These are phyloP conservation scores for Eutrema yunnanense DNA, from an alignment of 345 rosid species.

Conservation along the genomic window DNA sequence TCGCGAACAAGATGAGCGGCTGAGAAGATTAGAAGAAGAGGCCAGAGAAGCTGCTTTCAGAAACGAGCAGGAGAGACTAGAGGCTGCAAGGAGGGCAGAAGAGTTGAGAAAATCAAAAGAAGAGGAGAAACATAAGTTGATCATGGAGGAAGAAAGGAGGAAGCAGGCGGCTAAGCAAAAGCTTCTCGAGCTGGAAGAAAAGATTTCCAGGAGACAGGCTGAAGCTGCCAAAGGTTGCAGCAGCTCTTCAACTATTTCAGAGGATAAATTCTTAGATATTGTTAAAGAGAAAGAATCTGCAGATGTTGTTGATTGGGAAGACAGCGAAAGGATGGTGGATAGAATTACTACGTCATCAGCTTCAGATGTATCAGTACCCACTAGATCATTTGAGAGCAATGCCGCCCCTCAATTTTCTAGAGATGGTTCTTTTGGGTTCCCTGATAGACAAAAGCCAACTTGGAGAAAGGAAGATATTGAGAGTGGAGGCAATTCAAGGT, in stretches of 20 bases:
- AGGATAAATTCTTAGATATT: conserved; percentile 43
- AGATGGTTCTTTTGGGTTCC: conserved; percentile 48
- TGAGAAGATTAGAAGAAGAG: conserved; percentile 77
- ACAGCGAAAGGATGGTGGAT: conserved; percentile 85
- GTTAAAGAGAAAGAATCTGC: conserved; percentile 44
- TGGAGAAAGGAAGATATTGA: conserved; percentile 82
- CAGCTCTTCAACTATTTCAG: conserved; percentile 40
- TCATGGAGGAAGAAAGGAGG: conserved; percentile 96
- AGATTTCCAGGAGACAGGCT: conserved; percentile 77
- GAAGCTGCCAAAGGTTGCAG: conserved; percentile 44
- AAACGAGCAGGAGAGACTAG: conserved; percentile 80
- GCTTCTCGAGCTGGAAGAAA: conserved; percentile 91
- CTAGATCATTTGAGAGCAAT: conserved; percentile 48
- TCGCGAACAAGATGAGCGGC: conserved; percentile 75
- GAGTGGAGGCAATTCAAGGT: conserved; percentile 46
- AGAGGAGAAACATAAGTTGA: conserved; percentile 72
- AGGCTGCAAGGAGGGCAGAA: conserved; percentile 67
- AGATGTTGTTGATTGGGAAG: conserved; percentile 83
- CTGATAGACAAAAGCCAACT: conserved; percentile 55
- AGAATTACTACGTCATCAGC: conserved; percentile 73
- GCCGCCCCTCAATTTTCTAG: conserved; percentile 44
- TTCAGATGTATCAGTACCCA: conserved; percentile 56
- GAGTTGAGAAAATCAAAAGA: conserved; percentile 84
- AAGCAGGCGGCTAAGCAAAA: conserved; percentile 93
- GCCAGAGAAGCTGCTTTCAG: conserved; percentile 84